Base-by-base conservation (phyloP, 805 yeast genomes). In the Metschnikowia gruessii region DNA sequence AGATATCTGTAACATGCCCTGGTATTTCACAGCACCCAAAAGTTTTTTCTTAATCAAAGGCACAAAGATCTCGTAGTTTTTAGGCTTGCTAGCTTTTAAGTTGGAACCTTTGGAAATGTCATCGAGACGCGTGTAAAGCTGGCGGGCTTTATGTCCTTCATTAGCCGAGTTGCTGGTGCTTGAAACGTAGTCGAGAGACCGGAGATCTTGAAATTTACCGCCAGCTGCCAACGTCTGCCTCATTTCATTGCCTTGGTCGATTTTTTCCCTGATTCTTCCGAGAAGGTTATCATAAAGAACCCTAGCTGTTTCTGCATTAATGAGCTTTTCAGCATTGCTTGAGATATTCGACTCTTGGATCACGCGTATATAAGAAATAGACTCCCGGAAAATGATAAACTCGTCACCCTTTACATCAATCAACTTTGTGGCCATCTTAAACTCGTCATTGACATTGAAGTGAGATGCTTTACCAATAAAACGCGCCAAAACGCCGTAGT, bases 401-500 rank as follows among this genome's bases (percentile, higher is more conserved):
- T 71, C 76, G 46, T 70, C 74, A 51, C 74, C 74, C 22, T 45
- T 57, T 16, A 57, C 43, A 46, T 62, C 63, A 13, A 65, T 61
- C 49, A 69, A 56, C 35, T 56, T 60, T 4, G 74, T 70, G 45
- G 68, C 70, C 47, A 62, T 62, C 33, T 61, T 52, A 15, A 63
- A 64, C 67, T 49, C 51, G 9, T 46, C 52, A 4, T 53, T 53
- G 12, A 56, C 66, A 19, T 62, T 54, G 52, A 68, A 69, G 32
- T 67, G 70, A 21, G 65, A 59, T 0, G 75, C 72, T 29, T 61
- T 66, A 6, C 75, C 76, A 31, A 72, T 65, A 30, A 72, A 63
- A 52, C 75, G 62, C 13, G 74, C 73, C 45, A 62, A 66, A 5
- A 72, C 66, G 35, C 67, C 62, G 51, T 70, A 72, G 37, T 55